These are phyloP conservation scores for Trypanosoma mega DNA, from an alignment of 208 protist genomes.

Conservation along the genomic window DNA sequence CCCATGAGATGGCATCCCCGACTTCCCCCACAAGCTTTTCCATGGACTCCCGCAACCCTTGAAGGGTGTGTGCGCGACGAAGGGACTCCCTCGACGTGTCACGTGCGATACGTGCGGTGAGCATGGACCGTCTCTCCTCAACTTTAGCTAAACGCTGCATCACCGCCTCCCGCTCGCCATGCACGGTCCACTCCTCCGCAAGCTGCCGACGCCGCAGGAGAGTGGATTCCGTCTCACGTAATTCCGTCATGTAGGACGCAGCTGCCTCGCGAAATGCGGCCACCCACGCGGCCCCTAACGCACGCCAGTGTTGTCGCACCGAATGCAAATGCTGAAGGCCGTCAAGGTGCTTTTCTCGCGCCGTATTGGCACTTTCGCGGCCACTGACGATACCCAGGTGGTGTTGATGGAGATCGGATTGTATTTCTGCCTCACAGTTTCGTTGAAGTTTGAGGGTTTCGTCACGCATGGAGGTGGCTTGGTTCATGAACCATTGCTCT, in stretches of 20 bases:
- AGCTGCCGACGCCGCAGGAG: slow-evolving; percentile 26
- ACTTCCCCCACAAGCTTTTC: slow-evolving; percentile 48
- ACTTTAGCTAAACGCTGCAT: slow-evolving; percentile 27
- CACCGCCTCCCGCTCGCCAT: slow-evolving; percentile 31
- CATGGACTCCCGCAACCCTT: slow-evolving; percentile 31
- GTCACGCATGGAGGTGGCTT: slow-evolving; percentile 20
- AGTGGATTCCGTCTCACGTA: slow-evolving; percentile 30
- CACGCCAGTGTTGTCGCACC: slow-evolving; percentile 11
- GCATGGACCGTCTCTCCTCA: slow-evolving; percentile 10
- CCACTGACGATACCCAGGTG: slow-evolving; percentile 5
- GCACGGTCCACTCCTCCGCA: slow-evolving; percentile 33
- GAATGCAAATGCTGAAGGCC: slow-evolving; percentile 16
- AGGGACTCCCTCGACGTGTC: slow-evolving; percentile 18
- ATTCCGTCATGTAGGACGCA: slow-evolving; percentile 22
- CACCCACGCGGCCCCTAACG: slow-evolving; percentile 11
- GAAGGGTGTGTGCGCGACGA: slow-evolving; percentile 22
- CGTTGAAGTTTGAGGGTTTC: not conserved
- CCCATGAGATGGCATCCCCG: slow-evolving; percentile 49
- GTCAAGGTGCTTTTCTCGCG: slow-evolving; percentile 7
- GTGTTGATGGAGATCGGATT: not conserved
- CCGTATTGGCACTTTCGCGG: not conserved
- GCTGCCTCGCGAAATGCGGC: slow-evolving; percentile 18
- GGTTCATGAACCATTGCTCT: slow-evolving; percentile 30
- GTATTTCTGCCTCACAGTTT: not conserved
- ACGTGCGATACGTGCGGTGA: slow-evolving; percentile 11